Conservation (phyloP, 2,329 filamentous ascomycete species). For the Fusarium sp. region DNA sequence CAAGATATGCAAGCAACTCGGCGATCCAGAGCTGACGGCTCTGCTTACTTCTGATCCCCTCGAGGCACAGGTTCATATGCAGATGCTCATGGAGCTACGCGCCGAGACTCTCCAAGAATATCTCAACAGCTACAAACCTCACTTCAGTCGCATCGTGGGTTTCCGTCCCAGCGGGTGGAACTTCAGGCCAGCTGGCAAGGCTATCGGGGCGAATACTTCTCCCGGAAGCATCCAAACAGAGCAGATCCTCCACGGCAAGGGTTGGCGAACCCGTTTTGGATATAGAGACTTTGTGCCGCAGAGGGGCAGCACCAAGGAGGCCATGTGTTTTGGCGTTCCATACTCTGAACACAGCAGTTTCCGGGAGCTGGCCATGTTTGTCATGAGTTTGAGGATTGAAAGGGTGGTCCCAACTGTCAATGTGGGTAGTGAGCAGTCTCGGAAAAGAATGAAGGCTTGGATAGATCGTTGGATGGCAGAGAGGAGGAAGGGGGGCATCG, state of each 20-base stretch:
- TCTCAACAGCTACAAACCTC: slow-evolving; percentile 76
- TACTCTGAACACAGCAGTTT: slow-evolving; percentile 98
- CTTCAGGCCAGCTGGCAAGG: slow-evolving; percentile 71
- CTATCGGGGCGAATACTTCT: slow-evolving; percentile 62
- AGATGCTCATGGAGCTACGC: slow-evolving; percentile 91
- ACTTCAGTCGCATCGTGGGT: slow-evolving; percentile 86
- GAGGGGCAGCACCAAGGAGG: slow-evolving; percentile 80
- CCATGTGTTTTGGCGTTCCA: slow-evolving; percentile 90
- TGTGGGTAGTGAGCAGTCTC: slow-evolving; percentile 64
- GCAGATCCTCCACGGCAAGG: slow-evolving; percentile 63
- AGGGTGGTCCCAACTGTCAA: slow-evolving; percentile 95
- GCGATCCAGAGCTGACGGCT: slow-evolving; percentile 79
- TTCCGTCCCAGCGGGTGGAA: slow-evolving; percentile 96
- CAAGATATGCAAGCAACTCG: slow-evolving; percentile 81
- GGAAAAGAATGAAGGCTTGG: slow-evolving; percentile 70
- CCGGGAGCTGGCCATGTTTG: slow-evolving; percentile 90
- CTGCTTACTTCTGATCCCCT: slow-evolving; percentile 80
- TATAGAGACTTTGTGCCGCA: slow-evolving; percentile 78
- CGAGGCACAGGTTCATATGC: slow-evolving; percentile 97
- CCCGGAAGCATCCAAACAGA: slow-evolving; percentile 60
- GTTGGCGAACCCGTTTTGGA: slow-evolving; percentile 79
- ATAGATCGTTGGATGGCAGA: slow-evolving; percentile 68
- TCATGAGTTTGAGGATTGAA: slow-evolving; percentile 85
- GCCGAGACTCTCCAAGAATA: slow-evolving; percentile 92
- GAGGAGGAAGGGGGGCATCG: slow-evolving; percentile 62